Evolutionary conservation across 192 early-diverging fungal species (phyloP), one percentile per base, ranked within the genome.

Genomic region (Entrophospora sp.): DNA sequence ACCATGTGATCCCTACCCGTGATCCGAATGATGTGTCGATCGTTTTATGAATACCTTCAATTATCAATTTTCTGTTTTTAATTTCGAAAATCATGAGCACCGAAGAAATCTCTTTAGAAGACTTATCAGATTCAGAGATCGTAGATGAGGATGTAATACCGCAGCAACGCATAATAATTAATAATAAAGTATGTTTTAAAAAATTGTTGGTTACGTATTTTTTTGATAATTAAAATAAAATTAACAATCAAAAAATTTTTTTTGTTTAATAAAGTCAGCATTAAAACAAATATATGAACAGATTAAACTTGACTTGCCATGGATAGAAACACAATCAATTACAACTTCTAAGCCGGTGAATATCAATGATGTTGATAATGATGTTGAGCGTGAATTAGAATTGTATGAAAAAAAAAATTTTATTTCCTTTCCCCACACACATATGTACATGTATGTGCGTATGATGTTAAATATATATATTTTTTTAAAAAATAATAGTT

Each of bases 331-430:
- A 18, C 85, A 85, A 69, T 76, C 76, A 6, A 72, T 90, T 8
- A 86, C 81, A 14, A 86, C 82, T 14, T 67, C 69, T 9, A 49
- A 73, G 25, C 78, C 88, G 4, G 62, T 83, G 51, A 76, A 48
- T 16, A 67, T 82, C 2, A 73, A 81, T 7, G 88, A 89, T 63
- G 83, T 84, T 9, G 77, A 92, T 48, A 88, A 98, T 67, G 96
- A 98, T 57, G 74, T 98, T 52, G 88, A 90, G 48, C 89, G 96
- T 46, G 96, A 98, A 75, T 78, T 94, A 36, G 91, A 91, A 46
- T 95, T 98, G 67, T 66, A 51, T 35, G 18, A 3, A 49, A 31
- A 9, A 18, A 31, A 14, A 28, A 22, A 10, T 5, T 24, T 22
- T 52, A 7, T 38, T 1, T 38, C 12, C 7, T 66, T n/a, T n/a